These are phyloP conservation scores for Millerago galiae DNA, from an alignment of 805 yeast genomes.

Conservation along the genomic window DNA sequence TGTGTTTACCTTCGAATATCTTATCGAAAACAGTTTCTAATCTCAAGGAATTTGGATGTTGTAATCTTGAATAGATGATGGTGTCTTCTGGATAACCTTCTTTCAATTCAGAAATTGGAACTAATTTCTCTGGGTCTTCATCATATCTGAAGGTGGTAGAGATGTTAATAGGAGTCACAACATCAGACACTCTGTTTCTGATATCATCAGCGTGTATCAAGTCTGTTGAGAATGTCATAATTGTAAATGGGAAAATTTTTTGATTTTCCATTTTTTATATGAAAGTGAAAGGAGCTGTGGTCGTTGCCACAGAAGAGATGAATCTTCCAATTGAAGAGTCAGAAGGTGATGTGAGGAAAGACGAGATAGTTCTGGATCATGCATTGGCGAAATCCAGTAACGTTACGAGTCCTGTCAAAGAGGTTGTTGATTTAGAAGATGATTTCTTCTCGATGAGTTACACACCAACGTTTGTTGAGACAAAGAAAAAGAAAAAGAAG, in stretches of 20 bases:
- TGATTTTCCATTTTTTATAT: no score
- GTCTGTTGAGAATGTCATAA: slow-evolving; percentile 41
- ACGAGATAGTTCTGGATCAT: slow-evolving; percentile 19
- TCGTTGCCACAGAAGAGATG: no score
- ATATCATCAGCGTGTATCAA: slow-evolving; percentile 69
- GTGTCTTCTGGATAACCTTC: slow-evolving; percentile 28
- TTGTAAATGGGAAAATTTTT: no score
- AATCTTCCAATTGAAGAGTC: not conserved
- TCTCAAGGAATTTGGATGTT: slow-evolving; percentile 66
- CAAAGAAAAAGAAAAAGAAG: slow-evolving; percentile 12
- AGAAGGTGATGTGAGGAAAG: slow-evolving; percentile 16
- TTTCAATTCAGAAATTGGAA: slow-evolving; percentile 36
- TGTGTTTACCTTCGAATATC: slow-evolving; percentile 51
- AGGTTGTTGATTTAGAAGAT: slow-evolving; percentile 14
- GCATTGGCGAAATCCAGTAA: slow-evolving; percentile 22
- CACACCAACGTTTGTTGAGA: not conserved
- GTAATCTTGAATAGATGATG: slow-evolving; percentile 62
- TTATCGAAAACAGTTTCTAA: slow-evolving; percentile 59
- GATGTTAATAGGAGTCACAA: slow-evolving; percentile 75
- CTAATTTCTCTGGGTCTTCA: slow-evolving; percentile 48
- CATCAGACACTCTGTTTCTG: slow-evolving; percentile 51
- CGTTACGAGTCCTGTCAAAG: slow-evolving; percentile 17
- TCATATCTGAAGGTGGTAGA: slow-evolving; percentile 73
- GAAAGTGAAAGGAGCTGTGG: not conserved
- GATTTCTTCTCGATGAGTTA: slow-evolving; percentile 23